Evolutionary conservation across 176 grass and related monocot species (phyloP).

Genomic region (Zoysia pacifica): DNA sequence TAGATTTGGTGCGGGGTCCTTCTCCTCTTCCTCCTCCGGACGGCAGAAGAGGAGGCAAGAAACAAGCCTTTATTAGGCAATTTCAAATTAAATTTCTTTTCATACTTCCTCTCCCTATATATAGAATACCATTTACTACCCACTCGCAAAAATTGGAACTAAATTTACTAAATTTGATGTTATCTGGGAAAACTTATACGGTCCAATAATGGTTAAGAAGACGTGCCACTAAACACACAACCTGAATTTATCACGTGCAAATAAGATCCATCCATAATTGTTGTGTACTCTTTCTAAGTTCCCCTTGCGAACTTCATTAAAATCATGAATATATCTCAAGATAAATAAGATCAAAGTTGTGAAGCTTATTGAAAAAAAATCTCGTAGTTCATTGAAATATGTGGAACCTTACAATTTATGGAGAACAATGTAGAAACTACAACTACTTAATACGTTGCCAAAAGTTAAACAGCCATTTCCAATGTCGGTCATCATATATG

Average conservation of each 20-base stretch:
- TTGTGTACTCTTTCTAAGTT: neutral
- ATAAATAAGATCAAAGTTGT: neutral
- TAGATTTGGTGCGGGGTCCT: slow-evolving; percentile 21
- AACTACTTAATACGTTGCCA: no score
- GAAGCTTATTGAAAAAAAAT: neutral
- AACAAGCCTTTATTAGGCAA: slow-evolving; percentile 38
- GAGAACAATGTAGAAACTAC: neutral
- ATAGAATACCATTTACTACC: slow-evolving; percentile 15
- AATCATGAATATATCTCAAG: neutral
- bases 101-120: slow-evolving; percentile 10
- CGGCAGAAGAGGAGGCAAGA: slow-evolving; percentile 39
- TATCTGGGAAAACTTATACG: slow-evolving; percentile 29
- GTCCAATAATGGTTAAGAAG: neutral
- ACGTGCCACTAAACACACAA: neutral
- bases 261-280: neutral
- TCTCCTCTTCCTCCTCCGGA: slow-evolving; percentile 29
- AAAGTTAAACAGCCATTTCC: no score
- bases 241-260: slow-evolving; percentile 19
- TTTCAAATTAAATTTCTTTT: neutral
- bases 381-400: neutral
- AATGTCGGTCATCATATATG: no score
- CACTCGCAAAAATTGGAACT: neutral
- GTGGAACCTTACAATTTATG: neutral
- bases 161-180: neutral
- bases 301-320: neutral